phyloP scores from a whole-genome alignment of 1,139 yeast genomes.

The Yamadazyma taylorii region DNA sequence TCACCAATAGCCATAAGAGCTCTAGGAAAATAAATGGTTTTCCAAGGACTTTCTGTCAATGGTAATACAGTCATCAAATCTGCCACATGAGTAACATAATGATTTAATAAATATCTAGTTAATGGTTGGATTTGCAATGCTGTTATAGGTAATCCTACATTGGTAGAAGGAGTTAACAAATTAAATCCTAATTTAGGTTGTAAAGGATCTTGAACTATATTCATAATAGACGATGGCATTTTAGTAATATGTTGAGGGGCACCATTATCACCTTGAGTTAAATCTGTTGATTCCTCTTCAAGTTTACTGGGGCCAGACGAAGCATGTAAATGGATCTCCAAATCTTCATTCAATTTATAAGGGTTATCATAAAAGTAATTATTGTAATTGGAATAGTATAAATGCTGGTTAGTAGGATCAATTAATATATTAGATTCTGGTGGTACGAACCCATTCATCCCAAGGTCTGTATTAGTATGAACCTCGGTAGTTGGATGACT shows the following conservation, averaged over 20 bases:
- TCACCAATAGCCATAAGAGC: constrained; percentile 84
- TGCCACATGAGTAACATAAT: constrained; percentile 78
- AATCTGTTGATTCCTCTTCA: constrained; percentile 34
- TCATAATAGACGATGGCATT: constrained; percentile 49
- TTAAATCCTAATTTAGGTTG: constrained; percentile 47
- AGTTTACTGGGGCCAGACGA: constrained; percentile 22
- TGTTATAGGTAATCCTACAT: constrained; percentile 54
- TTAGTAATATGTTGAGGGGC: constrained; percentile 32
- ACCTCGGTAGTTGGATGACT: background rate
- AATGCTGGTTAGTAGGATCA: constrained; percentile 39
- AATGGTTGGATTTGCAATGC: constrained; percentile 66
- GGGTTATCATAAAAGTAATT: constrained; percentile 46
- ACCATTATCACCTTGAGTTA: constrained; percentile 41
- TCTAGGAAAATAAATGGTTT: constrained; percentile 76
- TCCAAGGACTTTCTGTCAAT: constrained; percentile 84
- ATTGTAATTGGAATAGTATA: constrained; percentile 42
- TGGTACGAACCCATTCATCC: constrained; percentile 4
- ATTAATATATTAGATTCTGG: constrained; percentile 23
- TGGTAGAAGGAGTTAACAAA: constrained; percentile 22
- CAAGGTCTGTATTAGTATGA: background rate
- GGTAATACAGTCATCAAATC: constrained; percentile 88
- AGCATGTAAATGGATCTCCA: constrained; percentile 49
- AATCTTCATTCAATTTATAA: constrained; percentile 40
- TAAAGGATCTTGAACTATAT: constrained; percentile 44
- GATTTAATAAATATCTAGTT: constrained; percentile 66